Base-by-base conservation (phyloP, 2,329 filamentous ascomycete species). In the Cladophialophora yegresii region DNA sequence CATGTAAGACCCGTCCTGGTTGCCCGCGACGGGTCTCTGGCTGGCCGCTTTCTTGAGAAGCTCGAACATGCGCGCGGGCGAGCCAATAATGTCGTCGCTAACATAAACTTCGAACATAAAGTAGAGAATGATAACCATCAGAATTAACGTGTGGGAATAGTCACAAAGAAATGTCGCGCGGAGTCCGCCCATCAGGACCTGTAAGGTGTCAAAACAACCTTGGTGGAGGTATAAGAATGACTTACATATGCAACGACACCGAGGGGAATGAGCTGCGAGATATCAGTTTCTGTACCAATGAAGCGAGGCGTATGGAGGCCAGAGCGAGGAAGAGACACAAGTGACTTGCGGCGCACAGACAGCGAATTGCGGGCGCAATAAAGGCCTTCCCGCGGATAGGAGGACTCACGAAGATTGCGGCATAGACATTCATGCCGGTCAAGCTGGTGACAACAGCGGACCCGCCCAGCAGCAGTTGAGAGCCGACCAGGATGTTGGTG, bases 401-500 rank as follows among this genome's bases (percentile, higher is more conserved):
- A 43, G 36, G 8, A 43, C 36, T 43, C 51, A 96, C 79, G 78
- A 92, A 96, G 73, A 91, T 93, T 63, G 90, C 92, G 0, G 92
- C 92, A n/a, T 89, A 87, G 13, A 89, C 91, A 43, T 85, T 84
- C 75, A 92, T 87, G 33, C 90, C 90, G 0, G 89, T 92, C 58
- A 92, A 78, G 6, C 87, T 83, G 8, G 78, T 78, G 6, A 81
- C 77, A 2, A 80, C 77, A 0, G 78, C 78, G 61, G 75, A 3
- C 82, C 78, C 80, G 32, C 79, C 79, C 4, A 80, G 70, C 13
- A 81, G 71, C 13, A 81, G 67, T 64, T 5, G 81, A 30, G 61
- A 87, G 1, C 91, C 93, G 40, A 96, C 92, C 6, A 96, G 82
- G 43, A 95, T 89, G 71, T 95, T 92, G 36, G 91, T 96, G 76